phyloP scores from a whole-genome alignment of 345 rosid species.

The Arabidopsis arenosa region DNA sequence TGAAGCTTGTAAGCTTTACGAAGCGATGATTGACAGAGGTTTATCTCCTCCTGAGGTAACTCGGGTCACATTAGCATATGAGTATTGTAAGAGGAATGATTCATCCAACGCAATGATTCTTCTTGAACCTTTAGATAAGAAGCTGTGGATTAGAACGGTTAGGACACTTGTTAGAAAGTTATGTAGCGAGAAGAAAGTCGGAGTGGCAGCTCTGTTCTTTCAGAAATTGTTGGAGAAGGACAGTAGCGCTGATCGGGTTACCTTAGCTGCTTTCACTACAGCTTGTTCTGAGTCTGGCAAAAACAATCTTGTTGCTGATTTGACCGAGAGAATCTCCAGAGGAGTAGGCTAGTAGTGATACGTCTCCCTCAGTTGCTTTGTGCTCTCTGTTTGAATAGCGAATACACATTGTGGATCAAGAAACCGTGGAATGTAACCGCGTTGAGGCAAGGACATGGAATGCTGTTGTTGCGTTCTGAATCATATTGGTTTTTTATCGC shows the following conservation, averaged over 20 bases:
- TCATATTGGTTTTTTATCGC: not conserved
- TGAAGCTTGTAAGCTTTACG: constrained; percentile 70
- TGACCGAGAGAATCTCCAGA: constrained; percentile 61
- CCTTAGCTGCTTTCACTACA: constrained; percentile 70
- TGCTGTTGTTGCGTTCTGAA: constrained; percentile 8
- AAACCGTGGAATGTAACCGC: not conserved
- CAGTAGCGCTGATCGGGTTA: constrained; percentile 58
- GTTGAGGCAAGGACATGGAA: constrained; percentile 8
- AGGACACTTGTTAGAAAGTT: constrained; percentile 80
- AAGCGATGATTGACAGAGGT: constrained; percentile 76
- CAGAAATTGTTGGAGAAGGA: constrained; percentile 70
- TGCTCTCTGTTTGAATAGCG: constrained; percentile 21
- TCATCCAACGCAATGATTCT: constrained; percentile 80
- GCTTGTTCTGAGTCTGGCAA: constrained; percentile 82
- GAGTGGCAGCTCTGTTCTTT: constrained; percentile 79
- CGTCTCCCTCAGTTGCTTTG: not conserved
- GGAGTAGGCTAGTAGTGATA: constrained; percentile 52
- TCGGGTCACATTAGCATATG: constrained; percentile 80
- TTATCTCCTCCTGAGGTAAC: constrained; percentile 81
- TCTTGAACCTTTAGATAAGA: constrained; percentile 77
- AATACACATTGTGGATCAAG: constrained; percentile 20
- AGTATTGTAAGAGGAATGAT: constrained; percentile 78
- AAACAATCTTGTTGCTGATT: constrained; percentile 70
- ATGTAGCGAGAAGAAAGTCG: constrained; percentile 83
- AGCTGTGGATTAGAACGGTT: constrained; percentile 77